phyloP scores from a whole-genome alignment of 371 early-diverging fungal genomes.

The Funneliformis caledonium region DNA sequence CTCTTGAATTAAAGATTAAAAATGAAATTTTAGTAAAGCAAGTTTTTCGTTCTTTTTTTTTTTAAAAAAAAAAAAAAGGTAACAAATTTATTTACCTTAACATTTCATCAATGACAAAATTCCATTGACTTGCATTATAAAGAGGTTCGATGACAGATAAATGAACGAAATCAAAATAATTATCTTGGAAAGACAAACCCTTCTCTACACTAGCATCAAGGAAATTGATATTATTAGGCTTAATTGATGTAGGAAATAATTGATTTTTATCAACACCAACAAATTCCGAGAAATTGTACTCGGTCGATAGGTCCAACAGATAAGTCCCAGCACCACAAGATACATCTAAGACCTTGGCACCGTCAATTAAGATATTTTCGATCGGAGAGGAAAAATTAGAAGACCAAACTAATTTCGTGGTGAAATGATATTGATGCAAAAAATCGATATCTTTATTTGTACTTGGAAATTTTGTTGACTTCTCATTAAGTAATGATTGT shows the following conservation, averaged over 20 bases:
- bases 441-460: not conserved
- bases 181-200: not conserved
- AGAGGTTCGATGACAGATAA: not conserved
- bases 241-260: not conserved
- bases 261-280: not conserved
- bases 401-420: not conserved
- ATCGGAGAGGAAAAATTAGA: slow-evolving; percentile 31
- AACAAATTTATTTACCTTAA: not conserved
- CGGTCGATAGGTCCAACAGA: not conserved
- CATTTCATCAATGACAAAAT: not conserved
- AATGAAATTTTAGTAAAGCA: no score
- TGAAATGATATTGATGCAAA: not conserved
- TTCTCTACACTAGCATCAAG: not conserved
- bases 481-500: no score
- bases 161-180: slow-evolving; percentile 7
- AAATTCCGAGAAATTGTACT: not conserved
- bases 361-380: not conserved
- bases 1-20: not conserved
- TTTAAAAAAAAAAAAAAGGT: no score
- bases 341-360: slow-evolving; percentile 18
- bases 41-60: no score
- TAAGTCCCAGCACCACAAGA: not conserved
- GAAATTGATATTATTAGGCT: slow-evolving; percentile 3
- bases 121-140: not conserved
- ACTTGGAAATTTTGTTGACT: not conserved